Evolutionary conservation across 2,329 filamentous ascomycete genomes (phyloP).

Genomic region (Didymella sp.): DNA sequence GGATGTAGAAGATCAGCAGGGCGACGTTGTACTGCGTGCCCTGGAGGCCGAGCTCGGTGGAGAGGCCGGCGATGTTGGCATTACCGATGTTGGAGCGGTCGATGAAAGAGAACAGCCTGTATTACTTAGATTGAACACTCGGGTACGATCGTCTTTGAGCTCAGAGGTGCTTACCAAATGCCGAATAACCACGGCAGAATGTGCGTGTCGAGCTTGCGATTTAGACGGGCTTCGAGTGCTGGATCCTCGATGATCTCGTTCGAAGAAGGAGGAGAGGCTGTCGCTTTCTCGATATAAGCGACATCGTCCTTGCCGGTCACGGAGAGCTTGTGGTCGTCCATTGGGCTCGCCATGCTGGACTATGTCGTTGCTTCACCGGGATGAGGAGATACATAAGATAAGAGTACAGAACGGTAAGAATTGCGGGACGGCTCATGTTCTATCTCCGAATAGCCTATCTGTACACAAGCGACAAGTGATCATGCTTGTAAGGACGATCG

Average conservation of each 20-base stretch:
- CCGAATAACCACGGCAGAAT: constrained; percentile 56
- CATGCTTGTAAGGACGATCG: background rate
- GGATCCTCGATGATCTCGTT: constrained; percentile 6
- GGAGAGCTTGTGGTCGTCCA: background rate
- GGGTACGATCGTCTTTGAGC: background rate
- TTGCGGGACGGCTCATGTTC: background rate
- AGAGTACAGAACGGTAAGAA: background rate
- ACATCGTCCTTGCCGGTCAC: constrained; percentile 1
- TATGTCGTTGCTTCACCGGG: no score
- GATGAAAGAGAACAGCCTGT: constrained; percentile 55
- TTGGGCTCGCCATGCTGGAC: background rate
- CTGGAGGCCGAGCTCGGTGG: constrained; percentile 49
- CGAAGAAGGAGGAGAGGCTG: background rate
- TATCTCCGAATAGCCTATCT: background rate
- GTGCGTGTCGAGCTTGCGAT: constrained; percentile 52
- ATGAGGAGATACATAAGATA: background rate
- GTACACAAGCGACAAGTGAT: background rate
- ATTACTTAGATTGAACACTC: no score
- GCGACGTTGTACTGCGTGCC: constrained; percentile 53
- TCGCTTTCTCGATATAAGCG: background rate
- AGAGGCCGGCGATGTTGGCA: constrained; percentile 53
- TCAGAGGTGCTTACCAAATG: constrained; percentile 42
- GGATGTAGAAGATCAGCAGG: constrained; percentile 55
- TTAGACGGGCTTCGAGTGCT: constrained; percentile 46
- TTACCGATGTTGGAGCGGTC: constrained; percentile 54